These are phyloP conservation scores for Pinus taeda DNA, from an alignment of 75 land plant species.

Conservation along the genomic window DNA sequence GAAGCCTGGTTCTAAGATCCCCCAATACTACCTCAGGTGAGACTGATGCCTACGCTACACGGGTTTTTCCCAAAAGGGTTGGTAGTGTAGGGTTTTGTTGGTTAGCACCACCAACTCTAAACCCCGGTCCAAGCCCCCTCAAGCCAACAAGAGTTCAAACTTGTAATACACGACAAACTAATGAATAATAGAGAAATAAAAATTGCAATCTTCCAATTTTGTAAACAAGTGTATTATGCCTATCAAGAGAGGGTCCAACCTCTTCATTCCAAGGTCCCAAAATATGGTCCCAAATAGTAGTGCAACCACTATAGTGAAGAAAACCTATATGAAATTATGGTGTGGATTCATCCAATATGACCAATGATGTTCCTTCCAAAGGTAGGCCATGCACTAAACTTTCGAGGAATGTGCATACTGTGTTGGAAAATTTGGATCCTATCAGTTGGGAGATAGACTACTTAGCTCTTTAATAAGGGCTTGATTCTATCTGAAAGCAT, in stretches of 20 bases:
- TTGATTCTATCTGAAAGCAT: too few relatives aligned
- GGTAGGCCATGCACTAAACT: conserved; percentile 65
- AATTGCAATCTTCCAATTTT: not conserved
- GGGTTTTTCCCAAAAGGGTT: too few relatives aligned
- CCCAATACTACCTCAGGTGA: too few relatives aligned
- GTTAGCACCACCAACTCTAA: too few relatives aligned
- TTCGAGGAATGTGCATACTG: conserved; percentile 46
- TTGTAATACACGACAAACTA: conserved; percentile 5
- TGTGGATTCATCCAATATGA: conserved; percentile 90
- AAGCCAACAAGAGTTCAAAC: too few relatives aligned
- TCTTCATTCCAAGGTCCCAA: conserved; percentile 33
- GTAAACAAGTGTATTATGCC: not conserved
- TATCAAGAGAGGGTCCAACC: not conserved
- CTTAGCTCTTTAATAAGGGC: conserved; percentile 63
- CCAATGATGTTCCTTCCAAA: conserved; percentile 65
- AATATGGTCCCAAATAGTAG: conserved; percentile 78
- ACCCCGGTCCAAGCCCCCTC: too few relatives aligned
- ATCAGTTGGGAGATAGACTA: conserved; percentile 35
- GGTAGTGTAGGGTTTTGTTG: too few relatives aligned
- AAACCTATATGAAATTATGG: conserved; percentile 62
- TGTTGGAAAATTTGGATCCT: too few relatives aligned
- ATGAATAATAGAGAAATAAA: too few relatives aligned
- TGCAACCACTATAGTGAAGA: conserved; percentile 64
- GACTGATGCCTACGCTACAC: too few relatives aligned
- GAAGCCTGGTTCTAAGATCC: too few relatives aligned